A percentile compares a stretch with the other conserved stretches of the same genome.
Conservation (phyloP, 2,329 filamentous ascomycete species). For the Colletotrichum endophyticum region DNA sequence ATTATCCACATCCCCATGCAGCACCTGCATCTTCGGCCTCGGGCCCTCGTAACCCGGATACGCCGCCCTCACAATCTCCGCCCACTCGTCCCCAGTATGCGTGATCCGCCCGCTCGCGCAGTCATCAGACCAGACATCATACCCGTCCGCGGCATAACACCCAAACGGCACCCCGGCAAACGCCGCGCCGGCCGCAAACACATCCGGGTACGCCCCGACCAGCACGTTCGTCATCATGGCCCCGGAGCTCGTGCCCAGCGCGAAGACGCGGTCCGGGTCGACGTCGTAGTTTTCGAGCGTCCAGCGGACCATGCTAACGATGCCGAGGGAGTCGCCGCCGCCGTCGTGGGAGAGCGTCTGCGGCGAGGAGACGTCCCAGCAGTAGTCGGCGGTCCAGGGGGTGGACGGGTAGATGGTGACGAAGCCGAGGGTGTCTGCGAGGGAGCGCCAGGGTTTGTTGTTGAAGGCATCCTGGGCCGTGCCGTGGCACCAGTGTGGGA, state of each 20-base stretch:
- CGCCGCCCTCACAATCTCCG: slow-evolving; percentile 39
- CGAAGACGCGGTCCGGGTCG: slow-evolving; percentile 53
- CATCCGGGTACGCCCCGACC: slow-evolving; percentile 54
- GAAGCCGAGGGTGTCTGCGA: slow-evolving; percentile 59
- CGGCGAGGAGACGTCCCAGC: slow-evolving; percentile 64
- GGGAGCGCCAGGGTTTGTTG: slow-evolving; percentile 55
- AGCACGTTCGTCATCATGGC: slow-evolving; percentile 63
- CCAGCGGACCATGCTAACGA: slow-evolving; percentile 59
- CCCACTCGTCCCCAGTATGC: slow-evolving; percentile 37
- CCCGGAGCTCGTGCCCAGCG: slow-evolving; percentile 54
- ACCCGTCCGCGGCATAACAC: slow-evolving; percentile 50
- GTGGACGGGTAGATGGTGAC: slow-evolving; percentile 49
- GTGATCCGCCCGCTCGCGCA: slow-evolving; percentile 55
- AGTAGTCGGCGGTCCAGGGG: slow-evolving; percentile 45
- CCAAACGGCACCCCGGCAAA: slow-evolving; percentile 50
- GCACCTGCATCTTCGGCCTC: slow-evolving; percentile 61
- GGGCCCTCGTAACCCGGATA: slow-evolving; percentile 56
- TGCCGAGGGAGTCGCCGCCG: slow-evolving; percentile 55
- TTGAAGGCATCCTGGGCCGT: slow-evolving; percentile 53
- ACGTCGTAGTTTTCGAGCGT: slow-evolving; percentile 49
- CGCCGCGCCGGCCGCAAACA: slow-evolving; percentile 54
- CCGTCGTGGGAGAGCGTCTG: slow-evolving; percentile 52
- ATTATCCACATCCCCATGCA: slow-evolving; percentile 59
- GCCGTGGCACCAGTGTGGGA: slow-evolving; percentile 63
- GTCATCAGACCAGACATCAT: slow-evolving; percentile 54